Conservation (phyloP, 2,329 filamentous ascomycete genomes). For the Leptodontidium sp. region DNA sequence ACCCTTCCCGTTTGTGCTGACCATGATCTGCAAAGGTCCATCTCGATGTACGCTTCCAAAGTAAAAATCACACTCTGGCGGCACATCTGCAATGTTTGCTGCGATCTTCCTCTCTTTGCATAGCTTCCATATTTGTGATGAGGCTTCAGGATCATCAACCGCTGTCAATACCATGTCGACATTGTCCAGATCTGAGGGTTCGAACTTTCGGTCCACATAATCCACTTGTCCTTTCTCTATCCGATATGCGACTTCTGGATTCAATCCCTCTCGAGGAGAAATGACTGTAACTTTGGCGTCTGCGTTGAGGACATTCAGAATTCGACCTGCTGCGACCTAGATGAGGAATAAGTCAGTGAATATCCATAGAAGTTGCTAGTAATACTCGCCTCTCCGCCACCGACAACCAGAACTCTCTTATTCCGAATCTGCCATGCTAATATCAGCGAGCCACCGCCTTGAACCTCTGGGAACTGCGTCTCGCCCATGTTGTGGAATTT, state of each 20-base stretch:
- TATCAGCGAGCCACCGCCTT: constrained; percentile 92
- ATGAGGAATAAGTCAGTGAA: constrained; percentile 38
- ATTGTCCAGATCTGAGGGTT: constrained; percentile 87
- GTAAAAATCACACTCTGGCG: constrained; percentile 97
- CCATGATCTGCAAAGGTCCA: constrained; percentile 96
- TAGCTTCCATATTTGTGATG: constrained; percentile 88
- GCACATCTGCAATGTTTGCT: constrained; percentile 97
- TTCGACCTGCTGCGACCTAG: constrained; percentile 93
- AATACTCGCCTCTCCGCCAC: constrained; percentile 83
- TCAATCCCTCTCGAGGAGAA: constrained; percentile 80
- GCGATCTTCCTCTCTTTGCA: constrained; percentile 86
- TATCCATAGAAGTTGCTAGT: neutral
- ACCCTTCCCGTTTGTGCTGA: constrained; percentile 97
- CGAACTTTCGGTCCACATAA: constrained; percentile 84
- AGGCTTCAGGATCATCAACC: constrained; percentile 92
- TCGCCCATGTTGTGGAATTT: constrained; percentile 36
- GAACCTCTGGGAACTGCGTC: constrained; percentile 75
- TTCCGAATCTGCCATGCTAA: constrained; percentile 94
- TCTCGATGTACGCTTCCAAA: constrained; percentile 96
- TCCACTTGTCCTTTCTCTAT: constrained; percentile 77
- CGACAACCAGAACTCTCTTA: constrained; percentile 90
- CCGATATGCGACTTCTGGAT: constrained; percentile 86
- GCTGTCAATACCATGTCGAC: constrained; percentile 90
- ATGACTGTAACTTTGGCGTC: constrained; percentile 90
- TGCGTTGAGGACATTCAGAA: constrained; percentile 93